These are phyloP conservation scores for Fraxinus nigra DNA, from an alignment of 305 asterid species.

Conservation along the genomic window DNA sequence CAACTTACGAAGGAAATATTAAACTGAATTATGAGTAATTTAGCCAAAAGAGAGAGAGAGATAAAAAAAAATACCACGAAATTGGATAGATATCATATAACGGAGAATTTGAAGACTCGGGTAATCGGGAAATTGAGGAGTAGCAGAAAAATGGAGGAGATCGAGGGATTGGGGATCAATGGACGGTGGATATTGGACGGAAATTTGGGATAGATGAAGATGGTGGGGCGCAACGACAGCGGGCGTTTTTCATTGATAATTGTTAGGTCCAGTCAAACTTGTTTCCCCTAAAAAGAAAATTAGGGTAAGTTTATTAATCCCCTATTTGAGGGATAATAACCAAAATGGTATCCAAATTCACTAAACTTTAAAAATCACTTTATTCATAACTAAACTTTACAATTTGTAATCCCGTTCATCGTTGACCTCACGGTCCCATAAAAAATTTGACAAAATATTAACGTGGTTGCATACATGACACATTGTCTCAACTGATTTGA, in stretches of 20 bases:
- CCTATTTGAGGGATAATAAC: too few relatives aligned
- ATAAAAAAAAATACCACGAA: conserved; percentile 1
- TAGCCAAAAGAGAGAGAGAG: neutral
- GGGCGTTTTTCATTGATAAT: conserved; percentile 24
- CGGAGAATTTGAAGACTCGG: conserved; percentile 7
- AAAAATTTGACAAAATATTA: too few relatives aligned
- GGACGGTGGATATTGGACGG: conserved; percentile 37
- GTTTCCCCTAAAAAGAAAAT: neutral
- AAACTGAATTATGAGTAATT: neutral
- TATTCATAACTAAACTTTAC: too few relatives aligned
- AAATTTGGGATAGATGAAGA: conserved; percentile 30
- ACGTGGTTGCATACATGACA: too few relatives aligned
- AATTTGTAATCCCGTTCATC: too few relatives aligned
- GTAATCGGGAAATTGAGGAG: conserved; percentile 13
- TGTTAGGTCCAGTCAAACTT: neutral
- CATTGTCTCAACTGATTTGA: too few relatives aligned
- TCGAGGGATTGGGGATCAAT: conserved; percentile 22
- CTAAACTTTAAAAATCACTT: too few relatives aligned
- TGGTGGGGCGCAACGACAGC: conserved; percentile 13
- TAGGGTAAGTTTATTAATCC: too few relatives aligned
- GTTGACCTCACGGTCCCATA: too few relatives aligned
- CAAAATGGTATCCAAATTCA: too few relatives aligned
- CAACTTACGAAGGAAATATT: neutral
- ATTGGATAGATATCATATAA: neutral
- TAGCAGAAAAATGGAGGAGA: conserved; percentile 21